A percentile compares a stretch with the other conserved stretches of the same genome.
These are phyloP conservation scores for Russula virescens DNA, from an alignment of 768 basidiomycete genomes.

Conservation along the genomic window DNA sequence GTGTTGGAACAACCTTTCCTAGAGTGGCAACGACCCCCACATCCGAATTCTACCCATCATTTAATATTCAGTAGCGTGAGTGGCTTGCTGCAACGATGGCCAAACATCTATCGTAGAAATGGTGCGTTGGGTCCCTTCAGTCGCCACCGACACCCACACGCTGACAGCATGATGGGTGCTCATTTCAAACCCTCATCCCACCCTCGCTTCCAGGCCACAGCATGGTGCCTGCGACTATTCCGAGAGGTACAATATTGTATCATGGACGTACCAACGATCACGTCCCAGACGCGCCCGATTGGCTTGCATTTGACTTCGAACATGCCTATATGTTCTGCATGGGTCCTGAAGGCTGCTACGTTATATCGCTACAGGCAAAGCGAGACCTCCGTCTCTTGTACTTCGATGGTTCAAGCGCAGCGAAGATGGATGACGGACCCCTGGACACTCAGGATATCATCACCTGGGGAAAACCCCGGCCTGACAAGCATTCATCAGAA, in stretches of 20 bases:
- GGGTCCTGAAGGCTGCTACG: background rate
- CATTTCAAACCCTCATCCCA: background rate
- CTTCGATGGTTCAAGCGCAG: constrained; percentile 21
- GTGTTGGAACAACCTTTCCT: background rate
- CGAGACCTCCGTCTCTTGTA: constrained; percentile 20
- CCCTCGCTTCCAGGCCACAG: constrained; percentile 11
- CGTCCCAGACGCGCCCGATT: constrained; percentile 15
- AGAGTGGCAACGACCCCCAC: constrained; percentile 24
- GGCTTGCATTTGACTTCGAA: constrained; percentile 25
- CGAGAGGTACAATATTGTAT: constrained; percentile 21
- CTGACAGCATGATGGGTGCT: background rate
- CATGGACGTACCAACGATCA: constrained; percentile 12
- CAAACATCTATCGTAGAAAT: constrained; percentile 31
- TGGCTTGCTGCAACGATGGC: constrained; percentile 36
- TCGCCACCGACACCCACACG: too few species aligned
- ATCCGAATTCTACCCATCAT: constrained; percentile 30
- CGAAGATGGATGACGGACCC: constrained; percentile 28
- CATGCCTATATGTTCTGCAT: constrained; percentile 10
- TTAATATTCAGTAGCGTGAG: constrained; percentile 34
- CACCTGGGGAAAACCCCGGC: constrained; percentile 28
- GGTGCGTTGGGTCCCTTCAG: constrained; percentile 3
- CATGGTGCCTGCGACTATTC: constrained; percentile 17
- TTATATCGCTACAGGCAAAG: constrained; percentile 11
- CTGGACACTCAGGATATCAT: constrained; percentile 37
- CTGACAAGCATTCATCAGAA: constrained; percentile 26